A percentile compares a stretch with the other conserved stretches of the same genome.
These are phyloP conservation scores for Colletotrichum musae DNA, from an alignment of 2,329 filamentous ascomycete genomes.

Conservation along the genomic window DNA sequence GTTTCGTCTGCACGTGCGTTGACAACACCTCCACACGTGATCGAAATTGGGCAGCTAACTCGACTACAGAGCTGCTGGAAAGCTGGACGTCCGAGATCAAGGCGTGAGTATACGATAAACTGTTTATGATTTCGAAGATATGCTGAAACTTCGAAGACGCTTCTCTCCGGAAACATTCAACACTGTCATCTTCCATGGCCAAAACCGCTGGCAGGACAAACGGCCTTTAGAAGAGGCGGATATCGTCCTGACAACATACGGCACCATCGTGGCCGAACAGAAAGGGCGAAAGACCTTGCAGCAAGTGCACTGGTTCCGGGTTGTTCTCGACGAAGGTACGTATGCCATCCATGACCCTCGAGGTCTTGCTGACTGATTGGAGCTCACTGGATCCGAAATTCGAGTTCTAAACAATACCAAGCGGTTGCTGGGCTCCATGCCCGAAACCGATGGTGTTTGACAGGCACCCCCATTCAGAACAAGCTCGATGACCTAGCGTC, in stretches of 20 bases:
- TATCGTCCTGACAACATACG: background rate
- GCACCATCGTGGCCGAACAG: background rate
- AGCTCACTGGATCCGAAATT: conserved; percentile 1
- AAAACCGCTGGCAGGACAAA: background rate
- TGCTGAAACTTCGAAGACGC: background rate
- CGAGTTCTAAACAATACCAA: background rate
- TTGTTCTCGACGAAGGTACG: background rate
- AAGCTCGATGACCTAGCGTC: background rate
- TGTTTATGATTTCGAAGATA: too few species aligned
- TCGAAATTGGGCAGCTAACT: background rate
- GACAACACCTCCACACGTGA: background rate
- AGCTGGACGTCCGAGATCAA: background rate
- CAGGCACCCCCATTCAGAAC: background rate
- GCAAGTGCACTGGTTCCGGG: background rate
- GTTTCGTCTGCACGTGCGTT: background rate
- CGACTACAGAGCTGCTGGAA: background rate
- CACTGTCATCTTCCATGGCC: background rate
- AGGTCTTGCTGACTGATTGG: background rate
- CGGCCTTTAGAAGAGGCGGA: background rate
- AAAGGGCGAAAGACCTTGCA: background rate
- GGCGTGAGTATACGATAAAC: background rate
- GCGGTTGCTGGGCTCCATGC: background rate
- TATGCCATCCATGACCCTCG: too few species aligned
- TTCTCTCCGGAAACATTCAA: background rate
- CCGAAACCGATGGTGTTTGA: background rate